Evolutionary conservation across 768 basidiomycete genomes (phyloP).

Genomic region (Boletus tylopilopsis): DNA sequence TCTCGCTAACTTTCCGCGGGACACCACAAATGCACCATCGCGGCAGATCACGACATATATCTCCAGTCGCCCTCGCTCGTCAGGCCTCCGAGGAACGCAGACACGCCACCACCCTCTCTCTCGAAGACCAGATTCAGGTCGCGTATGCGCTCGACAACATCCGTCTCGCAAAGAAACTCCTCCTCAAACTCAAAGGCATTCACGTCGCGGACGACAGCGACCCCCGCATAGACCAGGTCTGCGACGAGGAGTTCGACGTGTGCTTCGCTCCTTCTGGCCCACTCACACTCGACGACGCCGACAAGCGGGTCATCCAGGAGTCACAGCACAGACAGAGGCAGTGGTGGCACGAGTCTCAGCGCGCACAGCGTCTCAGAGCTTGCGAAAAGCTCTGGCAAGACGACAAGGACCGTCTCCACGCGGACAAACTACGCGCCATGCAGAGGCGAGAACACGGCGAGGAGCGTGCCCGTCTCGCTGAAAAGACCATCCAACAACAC

Average conservation of each 20-base stretch:
- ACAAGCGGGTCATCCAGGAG: slow-evolving; percentile 37
- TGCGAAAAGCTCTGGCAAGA: slow-evolving; percentile 49
- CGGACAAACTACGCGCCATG: slow-evolving; percentile 35
- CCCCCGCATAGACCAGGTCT: slow-evolving; percentile 59
- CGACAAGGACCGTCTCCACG: slow-evolving; percentile 41
- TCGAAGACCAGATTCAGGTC: slow-evolving; percentile 62
- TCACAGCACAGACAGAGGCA: slow-evolving; percentile 33
- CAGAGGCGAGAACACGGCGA: slow-evolving; percentile 32
- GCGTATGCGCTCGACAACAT: slow-evolving; percentile 69
- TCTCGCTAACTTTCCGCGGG: slow-evolving; percentile 26
- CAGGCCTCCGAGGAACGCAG: slow-evolving; percentile 41
- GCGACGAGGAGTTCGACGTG: slow-evolving; percentile 43
- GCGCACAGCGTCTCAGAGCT: slow-evolving; percentile 38
- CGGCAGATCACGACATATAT: slow-evolving; percentile 42
- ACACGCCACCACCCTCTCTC: slow-evolving; percentile 27
- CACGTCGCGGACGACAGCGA: slow-evolving; percentile 57
- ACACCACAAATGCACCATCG: slow-evolving; percentile 28
- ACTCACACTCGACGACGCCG: slow-evolving; percentile 39
- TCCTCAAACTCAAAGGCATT: slow-evolving; percentile 58
- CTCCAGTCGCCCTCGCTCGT: slow-evolving; percentile 40
- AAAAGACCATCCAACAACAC: slow-evolving; percentile 8
- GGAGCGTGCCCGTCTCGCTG: slow-evolving; percentile 22
- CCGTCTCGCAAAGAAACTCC: slow-evolving; percentile 59
- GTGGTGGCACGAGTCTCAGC: slow-evolving; percentile 33
- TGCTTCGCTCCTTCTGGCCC: slow-evolving; percentile 38